Evolutionary conservation across 257 asterid genomes (phyloP).

Genomic region (Nicotiana paniculata): DNA sequence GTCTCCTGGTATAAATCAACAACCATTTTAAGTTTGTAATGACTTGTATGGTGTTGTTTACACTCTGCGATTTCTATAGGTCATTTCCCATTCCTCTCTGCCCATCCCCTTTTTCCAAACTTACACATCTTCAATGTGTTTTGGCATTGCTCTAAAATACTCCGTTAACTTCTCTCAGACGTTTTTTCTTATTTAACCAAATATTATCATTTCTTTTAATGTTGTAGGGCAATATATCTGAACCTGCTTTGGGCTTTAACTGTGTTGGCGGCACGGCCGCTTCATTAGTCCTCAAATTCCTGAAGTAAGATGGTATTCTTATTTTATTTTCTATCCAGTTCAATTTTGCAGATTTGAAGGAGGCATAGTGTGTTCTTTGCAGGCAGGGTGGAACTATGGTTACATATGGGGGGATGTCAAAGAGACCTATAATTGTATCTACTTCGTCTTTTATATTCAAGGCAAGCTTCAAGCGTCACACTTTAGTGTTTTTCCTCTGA

Average conservation of each 20-base stretch:
- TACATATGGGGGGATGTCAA: conserved; percentile 98
- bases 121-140: background rate
- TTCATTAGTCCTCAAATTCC: conserved; percentile 73
- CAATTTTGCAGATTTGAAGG: conserved; percentile 1
- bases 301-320: conserved; percentile 45
- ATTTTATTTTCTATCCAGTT: background rate
- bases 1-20: conserved; percentile 59
- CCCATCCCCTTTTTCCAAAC: background rate
- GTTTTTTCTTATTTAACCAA: background rate
- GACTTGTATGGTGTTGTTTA: background rate
- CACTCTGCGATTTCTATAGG: background rate
- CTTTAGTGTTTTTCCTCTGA: background rate
- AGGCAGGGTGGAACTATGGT: conserved; percentile 97
- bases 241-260: conserved; percentile 83
- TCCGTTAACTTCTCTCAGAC: background rate
- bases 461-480: conserved; percentile 28
- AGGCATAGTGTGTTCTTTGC: conserved; percentile 16
- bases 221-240: conserved; percentile 61
- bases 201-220: background rate
- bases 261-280: conserved; percentile 98
- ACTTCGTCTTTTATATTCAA: conserved; percentile 86
- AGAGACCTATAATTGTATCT: conserved; percentile 76
- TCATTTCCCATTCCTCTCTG: background rate
- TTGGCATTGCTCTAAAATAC: background rate
- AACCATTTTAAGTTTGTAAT: conserved; percentile 1